Evolutionary conservation across 2,329 filamentous ascomycete species (phyloP), one percentile per base, ranked within the genome.

Genomic region (Hypoxylon sp.): DNA sequence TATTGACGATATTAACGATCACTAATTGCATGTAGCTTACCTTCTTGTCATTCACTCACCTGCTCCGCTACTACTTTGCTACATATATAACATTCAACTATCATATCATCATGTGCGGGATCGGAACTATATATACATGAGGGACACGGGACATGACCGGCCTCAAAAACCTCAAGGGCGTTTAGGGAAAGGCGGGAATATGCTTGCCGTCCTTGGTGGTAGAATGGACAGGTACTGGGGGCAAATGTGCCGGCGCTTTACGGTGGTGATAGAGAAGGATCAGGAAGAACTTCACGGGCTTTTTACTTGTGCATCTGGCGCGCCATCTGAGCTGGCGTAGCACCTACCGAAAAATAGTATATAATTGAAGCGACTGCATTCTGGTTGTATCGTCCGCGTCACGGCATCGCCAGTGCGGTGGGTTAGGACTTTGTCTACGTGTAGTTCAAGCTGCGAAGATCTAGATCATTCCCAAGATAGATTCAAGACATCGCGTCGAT

Each of bases 111-210:
- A 62, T 42, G 54, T 63, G 53, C 48, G 61, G 58, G 46, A 44
- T 60, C 39, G 50, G 58, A 63, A 62, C 61, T 58, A 61, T 57
- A 54, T 50, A 62, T 54, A 69, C 24, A 59, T 54, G 57, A 64
- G 61, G 64, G 58, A 51, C 19, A 55, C 37, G 65, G 64, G 55
- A 51, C 32, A 58, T 44, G 68, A 63, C 37, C 50, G 65, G 65
- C 59, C 58, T 68, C 44, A 61, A 65, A 70, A 70, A 52, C n/a
- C 15, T 17, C 58, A 13, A 32, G 50, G 68, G 68, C 61, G 68
- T 70, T 70, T n/a, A 39, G 35, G 68, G 68, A 52, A 62, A 53
- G 47, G 52, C 50, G 48, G 59, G 27, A 54, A 53, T 62, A 29
- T 62, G 47, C 44, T 63, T 58, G 24, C 42, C 47, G 59, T 52